Percentiles rank a stretch among this genome's conserved stretches.
Conservation (phyloP, 371 early-diverging fungal species). For the Mortierella sp. region DNA sequence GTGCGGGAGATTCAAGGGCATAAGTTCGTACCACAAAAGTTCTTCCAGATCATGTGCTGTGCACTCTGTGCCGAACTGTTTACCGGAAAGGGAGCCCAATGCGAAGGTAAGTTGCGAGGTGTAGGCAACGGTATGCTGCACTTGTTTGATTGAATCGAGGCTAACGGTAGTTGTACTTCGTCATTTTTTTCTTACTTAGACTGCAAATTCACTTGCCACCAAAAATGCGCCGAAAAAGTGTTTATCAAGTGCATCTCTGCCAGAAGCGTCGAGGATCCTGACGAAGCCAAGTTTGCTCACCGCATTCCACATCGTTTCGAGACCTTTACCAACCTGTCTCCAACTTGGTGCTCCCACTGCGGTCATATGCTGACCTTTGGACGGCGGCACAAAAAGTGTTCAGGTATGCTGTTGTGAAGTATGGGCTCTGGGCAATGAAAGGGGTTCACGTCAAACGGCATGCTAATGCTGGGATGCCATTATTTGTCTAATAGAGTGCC, state of each 20-base stretch:
- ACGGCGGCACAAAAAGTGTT: conserved; percentile 72
- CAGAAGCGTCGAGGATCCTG: conserved; percentile 58
- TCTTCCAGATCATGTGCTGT: conserved; percentile 93
- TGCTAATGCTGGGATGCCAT: conserved; percentile 1
- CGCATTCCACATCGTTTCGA: conserved; percentile 93
- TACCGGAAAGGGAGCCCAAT: conserved; percentile 86
- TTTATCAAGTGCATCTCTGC: conserved; percentile 82
- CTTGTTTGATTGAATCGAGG: conserved; percentile 37
- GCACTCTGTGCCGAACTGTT: conserved; percentile 91
- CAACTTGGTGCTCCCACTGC: conserved; percentile 96
- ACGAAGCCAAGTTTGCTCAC: conserved; percentile 78
- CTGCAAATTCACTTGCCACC: conserved; percentile 92
- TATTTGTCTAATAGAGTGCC: conserved; percentile 72
- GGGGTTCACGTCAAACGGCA: conserved; percentile 60
- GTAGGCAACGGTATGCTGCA: not conserved
- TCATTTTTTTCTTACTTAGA: conserved; percentile 52
- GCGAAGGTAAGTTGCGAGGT: conserved; percentile 65
- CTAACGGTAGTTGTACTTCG: not conserved
- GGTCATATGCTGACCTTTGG: conserved; percentile 91
- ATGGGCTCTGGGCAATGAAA: conserved; percentile 69
- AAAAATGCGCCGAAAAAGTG: conserved; percentile 70
- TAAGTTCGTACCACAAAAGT: conserved; percentile 83
- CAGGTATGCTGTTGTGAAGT: conserved; percentile 60
- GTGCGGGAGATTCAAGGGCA: conserved; percentile 86
- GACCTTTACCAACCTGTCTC: conserved; percentile 79